A percentile compares a stretch with the other conserved stretches of the same genome.
phyloP scores from a whole-genome alignment of 2,329 filamentous ascomycete genomes.

The Incumbomyces lentus region DNA sequence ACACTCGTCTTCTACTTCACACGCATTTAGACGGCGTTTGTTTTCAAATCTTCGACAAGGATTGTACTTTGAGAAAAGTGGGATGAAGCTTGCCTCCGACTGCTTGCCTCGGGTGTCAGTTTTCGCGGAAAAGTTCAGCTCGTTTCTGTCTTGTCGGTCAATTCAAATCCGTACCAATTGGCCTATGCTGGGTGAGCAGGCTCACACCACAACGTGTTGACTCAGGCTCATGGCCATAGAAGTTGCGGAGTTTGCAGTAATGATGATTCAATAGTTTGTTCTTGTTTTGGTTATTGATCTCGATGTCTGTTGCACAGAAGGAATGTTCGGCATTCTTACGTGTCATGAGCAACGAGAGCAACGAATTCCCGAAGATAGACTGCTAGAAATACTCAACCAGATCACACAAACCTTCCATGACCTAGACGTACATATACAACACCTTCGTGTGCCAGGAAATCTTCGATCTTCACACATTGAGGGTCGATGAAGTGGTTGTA shows the following conservation, averaged over 20 bases:
- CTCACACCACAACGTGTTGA: slow-evolving; percentile 13
- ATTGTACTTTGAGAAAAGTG: slow-evolving; percentile 21
- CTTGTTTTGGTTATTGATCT: slow-evolving; percentile 16
- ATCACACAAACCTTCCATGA: slow-evolving; percentile 2
- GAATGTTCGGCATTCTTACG: slow-evolving; percentile 15
- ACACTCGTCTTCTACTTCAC: slow-evolving; percentile 8
- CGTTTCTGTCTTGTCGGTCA: slow-evolving; percentile 12
- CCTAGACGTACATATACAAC: too few species aligned
- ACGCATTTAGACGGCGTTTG: slow-evolving; percentile 22
- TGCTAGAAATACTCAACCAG: slow-evolving; percentile 14
- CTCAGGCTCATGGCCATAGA: slow-evolving; percentile 8
- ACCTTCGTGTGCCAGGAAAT: too few species aligned
- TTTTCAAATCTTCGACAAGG: slow-evolving; percentile 13
- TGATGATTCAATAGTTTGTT: slow-evolving; percentile 13
- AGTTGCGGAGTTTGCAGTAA: slow-evolving; percentile 15
- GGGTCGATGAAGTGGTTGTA: background rate
- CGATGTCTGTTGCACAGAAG: slow-evolving; percentile 13
- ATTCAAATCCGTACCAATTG: background rate
- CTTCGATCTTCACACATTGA: too few species aligned
- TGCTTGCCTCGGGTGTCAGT: slow-evolving; percentile 21
- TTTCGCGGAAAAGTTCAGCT: slow-evolving; percentile 13
- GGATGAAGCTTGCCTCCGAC: slow-evolving; percentile 23
- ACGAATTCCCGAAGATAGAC: slow-evolving; percentile 16
- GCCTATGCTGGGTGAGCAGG: slow-evolving; percentile 11
- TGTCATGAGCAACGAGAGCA: slow-evolving; percentile 17